phyloP scores from a whole-genome alignment of 306 rosid species.

The Mimosa bimucronata region DNA sequence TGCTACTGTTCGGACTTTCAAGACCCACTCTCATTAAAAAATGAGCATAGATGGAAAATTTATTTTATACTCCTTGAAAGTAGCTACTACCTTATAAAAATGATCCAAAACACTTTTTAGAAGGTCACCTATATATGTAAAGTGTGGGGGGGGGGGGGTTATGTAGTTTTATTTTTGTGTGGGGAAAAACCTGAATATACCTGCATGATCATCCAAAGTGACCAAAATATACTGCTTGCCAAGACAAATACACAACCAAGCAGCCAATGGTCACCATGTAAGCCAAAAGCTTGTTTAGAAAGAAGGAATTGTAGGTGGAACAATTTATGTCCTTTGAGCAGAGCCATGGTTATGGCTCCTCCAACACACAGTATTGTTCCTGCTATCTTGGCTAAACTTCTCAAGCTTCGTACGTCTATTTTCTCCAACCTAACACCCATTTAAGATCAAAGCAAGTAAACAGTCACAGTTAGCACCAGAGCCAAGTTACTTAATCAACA shows the following conservation, averaged over 20 bases:
- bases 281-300: constrained; percentile 35
- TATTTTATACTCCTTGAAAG: no score
- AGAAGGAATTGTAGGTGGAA: constrained; percentile 44
- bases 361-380: no score
- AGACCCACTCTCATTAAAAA: no score
- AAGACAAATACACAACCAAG: constrained; percentile 61
- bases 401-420: constrained; percentile 36
- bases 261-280: constrained; percentile 47
- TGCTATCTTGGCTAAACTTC: no score
- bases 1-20: no score
- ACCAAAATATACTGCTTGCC: constrained; percentile 53
- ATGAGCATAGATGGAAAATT: no score
- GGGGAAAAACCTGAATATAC: constrained; percentile 30
- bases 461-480: not conserved
- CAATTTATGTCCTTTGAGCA: constrained; percentile 59
- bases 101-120: no score
- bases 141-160: no score
- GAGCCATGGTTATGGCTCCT: no score
- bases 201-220: constrained; percentile 70
- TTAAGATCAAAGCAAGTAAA: not conserved
- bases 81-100: no score
- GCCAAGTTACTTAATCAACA: not conserved
- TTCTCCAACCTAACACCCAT: constrained; percentile 62
- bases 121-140: no score
- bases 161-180: not conserved